Evolutionary conservation across 768 basidiomycete genomes (phyloP), one percentile per base, ranked within the genome.

Genomic region (Boletellus ananas): DNA sequence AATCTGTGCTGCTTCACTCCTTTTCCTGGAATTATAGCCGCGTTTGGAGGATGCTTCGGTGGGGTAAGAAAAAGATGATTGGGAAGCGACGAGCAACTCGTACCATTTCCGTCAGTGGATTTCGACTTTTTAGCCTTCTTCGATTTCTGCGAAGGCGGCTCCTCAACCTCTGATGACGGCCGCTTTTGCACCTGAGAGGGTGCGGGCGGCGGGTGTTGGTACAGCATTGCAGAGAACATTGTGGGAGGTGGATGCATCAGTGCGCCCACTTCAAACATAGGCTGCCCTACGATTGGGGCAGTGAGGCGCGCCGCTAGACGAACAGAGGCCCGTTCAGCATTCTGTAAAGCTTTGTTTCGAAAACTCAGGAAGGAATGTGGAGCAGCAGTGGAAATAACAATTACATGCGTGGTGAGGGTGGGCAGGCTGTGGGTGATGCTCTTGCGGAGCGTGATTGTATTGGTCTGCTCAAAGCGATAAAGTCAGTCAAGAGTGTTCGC

Each of bases 1-100:
- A 59, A 80, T 79, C 58, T 81, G 78, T 2, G 81, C 83, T 21
- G 82, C 81, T 50, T 88, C 86, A 54, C 69, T 83, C 50, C 86
- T 83, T 68, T 86, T 88, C 73, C 84, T 87, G 45, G 81, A 72
- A 54, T 77, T 85, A 58, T 83, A 84, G 37, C 84, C 85, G 57
- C 85, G 81, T 69, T 81, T 83, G 34, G 82, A 79, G 39, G 78
- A 60, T 13, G 58, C 65, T 69, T 57, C 29, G 57, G 37, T 47
- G 43, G 38, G 47, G 47, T 60, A 41, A 58, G 45, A 49, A 51
- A 41, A 42, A 38, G 54, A 40, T 43, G 43, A 27, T 40, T 10
- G 40, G 23, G 42, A 40, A 56, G 43, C 17, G 21, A 40, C n/a
- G 33, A 49, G 43, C 25, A 42, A 35, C 27, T 55, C 68, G 36